Evolutionary conservation across 1,139 yeast species (phyloP).

Genomic region (Debaryomyces sp.): DNA sequence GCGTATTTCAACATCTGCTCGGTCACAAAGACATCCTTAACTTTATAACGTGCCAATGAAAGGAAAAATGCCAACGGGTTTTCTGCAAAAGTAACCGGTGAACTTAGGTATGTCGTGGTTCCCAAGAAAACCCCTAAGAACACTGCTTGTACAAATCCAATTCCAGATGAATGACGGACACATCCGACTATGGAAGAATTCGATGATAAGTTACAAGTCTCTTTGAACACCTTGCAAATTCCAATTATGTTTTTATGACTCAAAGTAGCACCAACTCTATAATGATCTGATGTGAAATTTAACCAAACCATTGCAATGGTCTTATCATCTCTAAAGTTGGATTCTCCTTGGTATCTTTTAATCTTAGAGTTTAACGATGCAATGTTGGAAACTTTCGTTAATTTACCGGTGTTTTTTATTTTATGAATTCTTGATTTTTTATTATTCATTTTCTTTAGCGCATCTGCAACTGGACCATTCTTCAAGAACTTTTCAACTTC

Average conservation of each 20-base stretch:
- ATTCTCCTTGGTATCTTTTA: slow-evolving; percentile 47
- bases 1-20: slow-evolving; percentile 84
- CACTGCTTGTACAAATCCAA: slow-evolving; percentile 85
- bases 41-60: slow-evolving; percentile 73
- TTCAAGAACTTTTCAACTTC: slow-evolving; percentile 76
- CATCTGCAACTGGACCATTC: slow-evolving; percentile 66
- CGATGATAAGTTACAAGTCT: slow-evolving; percentile 82
- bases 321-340: slow-evolving; percentile 43
- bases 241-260: slow-evolving; percentile 69
- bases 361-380: slow-evolving; percentile 51
- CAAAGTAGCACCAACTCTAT: slow-evolving; percentile 64
- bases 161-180: slow-evolving; percentile 80
- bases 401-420: slow-evolving; percentile 68
- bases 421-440: slow-evolving; percentile 52
- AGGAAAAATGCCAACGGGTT: slow-evolving; percentile 76
- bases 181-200: slow-evolving; percentile 80
- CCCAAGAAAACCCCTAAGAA: slow-evolving; percentile 86
- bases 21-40: slow-evolving; percentile 85
- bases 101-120: slow-evolving; percentile 76
- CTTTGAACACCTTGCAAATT: slow-evolving; percentile 86
- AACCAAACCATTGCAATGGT: slow-evolving; percentile 63
- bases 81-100: slow-evolving; percentile 76
- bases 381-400: slow-evolving; percentile 56
- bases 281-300: slow-evolving; percentile 73
- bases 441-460: slow-evolving; percentile 57